Conservation (phyloP, 179 eudicot species). For the Monotropa hypopitys region DNA sequence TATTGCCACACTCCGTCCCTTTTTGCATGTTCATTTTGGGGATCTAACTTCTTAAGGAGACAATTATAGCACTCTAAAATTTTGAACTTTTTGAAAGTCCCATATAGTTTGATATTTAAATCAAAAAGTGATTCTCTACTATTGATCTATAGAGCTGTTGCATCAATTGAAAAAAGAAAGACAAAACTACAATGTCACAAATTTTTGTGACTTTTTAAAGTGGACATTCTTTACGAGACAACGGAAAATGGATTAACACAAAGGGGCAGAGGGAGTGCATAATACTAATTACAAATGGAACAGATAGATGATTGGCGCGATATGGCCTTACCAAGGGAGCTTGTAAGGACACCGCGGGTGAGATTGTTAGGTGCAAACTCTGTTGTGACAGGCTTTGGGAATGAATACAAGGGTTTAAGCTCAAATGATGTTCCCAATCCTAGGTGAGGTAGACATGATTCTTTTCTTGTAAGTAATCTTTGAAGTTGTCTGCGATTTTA, state of each 20-base stretch:
- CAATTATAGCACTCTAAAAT: not conserved
- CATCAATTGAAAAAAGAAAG: not conserved
- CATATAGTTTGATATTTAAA: not conserved
- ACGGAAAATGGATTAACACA: not conserved
- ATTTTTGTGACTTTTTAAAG: not conserved
- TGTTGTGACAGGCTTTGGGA: conserved; percentile 80
- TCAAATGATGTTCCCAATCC: conserved; percentile 33
- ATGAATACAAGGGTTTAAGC: conserved; percentile 53
- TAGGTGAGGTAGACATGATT: conserved; percentile 25
- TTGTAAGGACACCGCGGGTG: conserved; percentile 46
- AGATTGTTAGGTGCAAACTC: conserved; percentile 71
- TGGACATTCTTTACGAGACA: not conserved
- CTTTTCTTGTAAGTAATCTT: not conserved
- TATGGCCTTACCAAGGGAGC: conserved; percentile 69
- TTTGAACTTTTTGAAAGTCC: not conserved
- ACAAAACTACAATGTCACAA: not conserved
- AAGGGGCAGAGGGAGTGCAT: not conserved
- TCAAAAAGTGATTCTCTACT: not conserved
- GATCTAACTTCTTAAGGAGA: not conserved
- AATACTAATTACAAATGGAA: not conserved
- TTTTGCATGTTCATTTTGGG: not conserved
- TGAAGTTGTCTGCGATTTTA: not conserved
- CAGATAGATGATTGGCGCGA: conserved; percentile 99
- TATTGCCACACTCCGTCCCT: not conserved
- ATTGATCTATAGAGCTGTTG: not conserved